Base-by-base conservation (phyloP, 73 alveolate genomes). In the Stentor roeselii region DNA sequence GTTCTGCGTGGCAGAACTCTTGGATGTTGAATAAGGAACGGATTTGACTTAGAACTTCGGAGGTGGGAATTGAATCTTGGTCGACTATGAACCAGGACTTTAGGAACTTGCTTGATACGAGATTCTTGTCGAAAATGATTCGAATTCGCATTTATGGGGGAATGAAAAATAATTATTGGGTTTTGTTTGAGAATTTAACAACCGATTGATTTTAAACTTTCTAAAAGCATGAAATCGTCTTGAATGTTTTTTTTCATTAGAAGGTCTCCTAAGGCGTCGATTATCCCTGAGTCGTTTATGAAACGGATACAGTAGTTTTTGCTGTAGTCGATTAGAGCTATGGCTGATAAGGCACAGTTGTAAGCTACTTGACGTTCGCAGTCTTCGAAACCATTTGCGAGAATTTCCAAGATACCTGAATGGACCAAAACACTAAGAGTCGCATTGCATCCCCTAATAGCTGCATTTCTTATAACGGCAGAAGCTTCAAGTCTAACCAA, bases 31-130 rank as follows among this genome's bases (percentile, higher is more conserved):
- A 50, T 21, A 50, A 11, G 6, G 6, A 11, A 6, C 67, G 6
- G 6, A 50, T 50, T 50, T 21, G 6, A 11, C 30, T 21, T 6
- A 50, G 67, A 21, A 50, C 21, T 50, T 50, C 67, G 6, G 67
- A 50, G 67, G 67, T 50, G 6, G 6, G 67, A 50, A 50, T 50
- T 50, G 6, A 6, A 11, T 50, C 67, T 11, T 50, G 6, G 21
- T 50, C 67, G 30, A 50, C 67, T 50, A 50, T 21, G 21, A 50
- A 50, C 67, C 67, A 50, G 67, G 67, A 50, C 67, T 50, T 50
- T 50, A 50, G 6, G 21, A 11, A 50, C 67, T 50, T 50, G 21
- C 67, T 50, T 11, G 67, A 50, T 50, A 50, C 67, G 21, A 50
- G 67, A 50, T 50, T 21, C 21, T 50, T 50, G 21, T 50, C 67